phyloP scores from a whole-genome alignment of 345 rosid species.

The Citrus cavaleriei region DNA sequence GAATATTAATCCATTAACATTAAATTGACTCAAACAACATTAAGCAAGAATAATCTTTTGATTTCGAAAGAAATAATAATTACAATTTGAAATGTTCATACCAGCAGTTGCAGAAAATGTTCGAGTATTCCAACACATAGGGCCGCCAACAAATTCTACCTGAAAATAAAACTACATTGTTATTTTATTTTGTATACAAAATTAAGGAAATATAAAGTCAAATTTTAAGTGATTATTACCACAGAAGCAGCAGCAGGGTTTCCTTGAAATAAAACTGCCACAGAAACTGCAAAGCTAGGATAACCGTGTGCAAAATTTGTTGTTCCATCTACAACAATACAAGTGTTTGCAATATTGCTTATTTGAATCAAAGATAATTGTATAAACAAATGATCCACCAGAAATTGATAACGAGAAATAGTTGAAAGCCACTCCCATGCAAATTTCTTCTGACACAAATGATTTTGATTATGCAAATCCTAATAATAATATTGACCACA shows the following conservation, averaged over 20 bases:
- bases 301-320: slow-evolving; percentile 95
- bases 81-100: slow-evolving; percentile 18
- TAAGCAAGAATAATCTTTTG: background rate
- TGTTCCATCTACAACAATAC: slow-evolving; percentile 72
- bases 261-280: slow-evolving; percentile 84
- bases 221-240: slow-evolving; percentile 38
- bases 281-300: slow-evolving; percentile 96
- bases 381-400: background rate
- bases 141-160: slow-evolving; percentile 98
- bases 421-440: background rate
- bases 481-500: background rate
- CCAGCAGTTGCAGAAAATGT: slow-evolving; percentile 86
- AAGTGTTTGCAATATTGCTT: background rate
- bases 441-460: background rate
- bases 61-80: background rate
- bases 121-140: slow-evolving; percentile 95
- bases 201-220: slow-evolving; percentile 8
- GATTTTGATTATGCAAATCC: background rate
- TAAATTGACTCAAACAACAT: background rate
- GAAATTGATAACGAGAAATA: background rate
- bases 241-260: slow-evolving; percentile 87
- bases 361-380: background rate
- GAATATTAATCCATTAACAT: slow-evolving; percentile 11
- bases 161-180: slow-evolving; percentile 18
- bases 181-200: slow-evolving; percentile 2